Evolutionary conservation across 805 yeast genomes (phyloP), one percentile per base, ranked within the genome.

Genomic region (Saturnispora mendoncae): DNA sequence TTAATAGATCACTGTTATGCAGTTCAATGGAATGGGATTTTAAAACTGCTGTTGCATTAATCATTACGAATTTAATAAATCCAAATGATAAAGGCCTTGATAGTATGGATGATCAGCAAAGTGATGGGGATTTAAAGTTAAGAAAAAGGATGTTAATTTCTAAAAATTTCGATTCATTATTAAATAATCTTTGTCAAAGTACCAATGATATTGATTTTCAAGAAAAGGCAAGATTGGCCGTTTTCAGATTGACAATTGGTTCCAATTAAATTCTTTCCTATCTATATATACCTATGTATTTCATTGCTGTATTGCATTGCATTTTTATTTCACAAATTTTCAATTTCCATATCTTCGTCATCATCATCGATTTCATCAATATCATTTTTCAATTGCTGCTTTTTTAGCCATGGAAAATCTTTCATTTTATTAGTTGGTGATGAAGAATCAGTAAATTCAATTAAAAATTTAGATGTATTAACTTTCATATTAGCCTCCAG

Each of bases 271-370:
- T 10, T 27, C 13, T 27, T 27, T 10, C 13, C 7, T 9, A 27
- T 10, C n/a, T 27, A 9, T 27, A 9, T 27, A 9, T 27, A 10
- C n/a, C n/a, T 27, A 27, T 5, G 13, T 27, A 27, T 13, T 27
- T 27, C 13, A 27, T 27, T 7, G 6, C 14, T 27, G 13, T 7
- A 12, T 27, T 27, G 5, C 14, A 24, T 15, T 23, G 13, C 20
- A 24, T 18, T 17, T 25, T 25, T 4, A 12, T 35, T 14, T 24
- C 17, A 23, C 29, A 15, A 37, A 27, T 28, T 21, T 44, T 74
- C 80, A 18, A 75, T 65, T 51, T 76, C 81, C 83, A 76, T 76
- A 38, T 72, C 69, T 44, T 69, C 76, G 34, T 66, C 78, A 38
- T 71, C 78, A 45, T 50, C 55, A 36, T 51, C 47, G 20, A 29